Evolutionary conservation across 2,329 filamentous ascomycete genomes (phyloP).

Genomic region (Aspergillus pseudonomiae): DNA sequence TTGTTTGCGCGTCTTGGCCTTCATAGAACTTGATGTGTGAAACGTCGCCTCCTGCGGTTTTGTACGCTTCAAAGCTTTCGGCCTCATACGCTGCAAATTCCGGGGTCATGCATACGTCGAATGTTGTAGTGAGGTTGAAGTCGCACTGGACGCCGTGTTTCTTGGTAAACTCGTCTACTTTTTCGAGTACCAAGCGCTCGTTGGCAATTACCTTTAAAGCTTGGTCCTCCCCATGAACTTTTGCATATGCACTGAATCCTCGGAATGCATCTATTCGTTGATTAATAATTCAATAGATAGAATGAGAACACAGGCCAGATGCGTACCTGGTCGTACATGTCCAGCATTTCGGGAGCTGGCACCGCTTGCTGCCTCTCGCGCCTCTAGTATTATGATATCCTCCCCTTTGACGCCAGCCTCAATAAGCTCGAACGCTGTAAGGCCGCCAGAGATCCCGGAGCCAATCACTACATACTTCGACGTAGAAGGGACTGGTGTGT

Average conservation of each 20-base stretch:
- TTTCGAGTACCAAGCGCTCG: conserved; percentile 46
- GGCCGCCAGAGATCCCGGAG: not conserved
- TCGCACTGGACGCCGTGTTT: not conserved
- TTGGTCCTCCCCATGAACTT: conserved; percentile 47
- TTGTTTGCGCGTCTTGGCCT: not conserved
- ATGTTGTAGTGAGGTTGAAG: not conserved
- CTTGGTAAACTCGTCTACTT: not conserved
- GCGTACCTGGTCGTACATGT: not conserved
- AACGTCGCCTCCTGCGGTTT: conserved; percentile 41
- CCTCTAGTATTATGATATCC: not conserved
- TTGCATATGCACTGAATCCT: conserved; percentile 49
- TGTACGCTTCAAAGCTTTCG: conserved; percentile 43
- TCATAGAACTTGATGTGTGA: not conserved
- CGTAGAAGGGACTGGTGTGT: not conserved
- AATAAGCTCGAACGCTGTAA: not conserved
- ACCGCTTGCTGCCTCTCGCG: not conserved
- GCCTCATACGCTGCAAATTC: conserved; percentile 52
- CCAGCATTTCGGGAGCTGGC: not conserved
- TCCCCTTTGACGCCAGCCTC: not conserved
- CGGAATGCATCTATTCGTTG: conserved; percentile 46
- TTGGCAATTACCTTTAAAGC: conserved; percentile 52
- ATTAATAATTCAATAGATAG: not conserved
- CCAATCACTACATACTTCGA: not conserved
- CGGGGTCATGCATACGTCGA: conserved; percentile 51
- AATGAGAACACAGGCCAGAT: too few species aligned